Evolutionary conservation across 2,329 filamentous ascomycete genomes (phyloP), one percentile per base, ranked within the genome.

Genomic region (Dothiorella sarmentorum): DNA sequence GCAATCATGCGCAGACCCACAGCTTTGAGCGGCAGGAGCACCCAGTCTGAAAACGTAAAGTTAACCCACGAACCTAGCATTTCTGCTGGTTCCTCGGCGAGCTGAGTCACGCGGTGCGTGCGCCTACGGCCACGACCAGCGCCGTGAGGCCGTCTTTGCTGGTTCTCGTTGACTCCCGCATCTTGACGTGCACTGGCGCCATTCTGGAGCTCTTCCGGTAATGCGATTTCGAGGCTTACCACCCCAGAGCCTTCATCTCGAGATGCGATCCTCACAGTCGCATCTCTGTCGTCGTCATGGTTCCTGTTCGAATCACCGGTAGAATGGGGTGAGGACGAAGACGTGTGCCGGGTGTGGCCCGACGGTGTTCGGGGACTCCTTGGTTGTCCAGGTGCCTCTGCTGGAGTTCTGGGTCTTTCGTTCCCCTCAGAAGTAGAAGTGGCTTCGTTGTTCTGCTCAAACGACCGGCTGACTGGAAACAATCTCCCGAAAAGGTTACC

Each of bases 201-300:
- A 69, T 67, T 13, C 63, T 69, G 56, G 26, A 70, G 61, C 35
- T 68, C 66, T 45, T 69, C 65, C 7, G 71, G 71, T 17, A 74
- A 62, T 18, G 69, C 68, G 6, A 74, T 71, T 61, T 74, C 71
- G 65, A 74, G 70, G 58, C 70, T 20, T 11, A 74, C 71, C 20
- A 73, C 68, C 3, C 69, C 69, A 56, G 71, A 70, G 7, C 44
- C 49, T 38, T 56, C 53, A 18, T 62, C 60, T 24, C 71, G 63
- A n/a, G 66, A 70, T 6, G 70, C 73, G 27, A 74, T 74, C n/a
- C 71, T 66, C 22, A 74, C 73, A 27, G 69, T 65, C 7, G 71
- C 71, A 42, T 73, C 69, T 37, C 68, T 66, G 4, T 59, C 47
- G 33, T 68, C 67, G 18, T 69, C 64, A 18, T 68, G 62, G 66